Evolutionary conservation across 1,284 basidiomycete genomes (phyloP).

Genomic region (Schizophyllum commune): DNA sequence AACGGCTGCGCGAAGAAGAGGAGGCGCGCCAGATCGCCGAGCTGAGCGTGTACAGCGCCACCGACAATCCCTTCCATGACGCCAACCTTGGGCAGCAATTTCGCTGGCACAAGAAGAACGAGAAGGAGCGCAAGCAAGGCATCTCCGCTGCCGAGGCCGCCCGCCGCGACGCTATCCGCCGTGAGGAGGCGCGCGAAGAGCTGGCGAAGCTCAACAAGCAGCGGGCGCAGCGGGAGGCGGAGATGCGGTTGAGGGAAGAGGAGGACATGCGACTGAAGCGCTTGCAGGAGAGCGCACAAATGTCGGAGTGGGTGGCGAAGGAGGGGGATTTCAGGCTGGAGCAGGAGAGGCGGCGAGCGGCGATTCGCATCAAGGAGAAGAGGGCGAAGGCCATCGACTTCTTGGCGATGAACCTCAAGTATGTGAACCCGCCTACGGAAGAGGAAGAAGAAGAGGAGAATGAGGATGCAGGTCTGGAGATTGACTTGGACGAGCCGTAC

Average conservation of each 20-base stretch:
- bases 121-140: conserved; percentile 90
- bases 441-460: conserved; percentile 66
- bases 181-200: conserved; percentile 92
- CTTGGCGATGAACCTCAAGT: conserved; percentile 87
- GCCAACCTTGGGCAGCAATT: conserved; percentile 93
- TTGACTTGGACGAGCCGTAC: conserved; percentile 97
- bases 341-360: conserved; percentile 85
- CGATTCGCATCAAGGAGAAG: conserved; percentile 92
- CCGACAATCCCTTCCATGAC: conserved; percentile 97
- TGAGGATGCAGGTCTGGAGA: conserved; percentile 87
- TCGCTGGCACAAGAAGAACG: conserved; percentile 97
- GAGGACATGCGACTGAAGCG: conserved; percentile 87
- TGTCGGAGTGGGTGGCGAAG: conserved; percentile 97
- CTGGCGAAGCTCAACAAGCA: conserved; percentile 86
- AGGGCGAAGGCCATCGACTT: conserved; percentile 95
- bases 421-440: conserved; percentile 63
- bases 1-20: conserved; percentile 75
- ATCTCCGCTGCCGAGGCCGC: conserved; percentile 76
- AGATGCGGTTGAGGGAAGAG: conserved; percentile 83
- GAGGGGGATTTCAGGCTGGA: conserved; percentile 97
- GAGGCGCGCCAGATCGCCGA: conserved; percentile 83
- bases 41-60: conserved; percentile 88
- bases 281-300: conserved; percentile 88
- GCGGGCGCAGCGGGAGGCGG: conserved; percentile 88
- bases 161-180: conserved; percentile 70